Conservation (phyloP, 805 yeast species). For the Kazachstania bromeliacearum region DNA sequence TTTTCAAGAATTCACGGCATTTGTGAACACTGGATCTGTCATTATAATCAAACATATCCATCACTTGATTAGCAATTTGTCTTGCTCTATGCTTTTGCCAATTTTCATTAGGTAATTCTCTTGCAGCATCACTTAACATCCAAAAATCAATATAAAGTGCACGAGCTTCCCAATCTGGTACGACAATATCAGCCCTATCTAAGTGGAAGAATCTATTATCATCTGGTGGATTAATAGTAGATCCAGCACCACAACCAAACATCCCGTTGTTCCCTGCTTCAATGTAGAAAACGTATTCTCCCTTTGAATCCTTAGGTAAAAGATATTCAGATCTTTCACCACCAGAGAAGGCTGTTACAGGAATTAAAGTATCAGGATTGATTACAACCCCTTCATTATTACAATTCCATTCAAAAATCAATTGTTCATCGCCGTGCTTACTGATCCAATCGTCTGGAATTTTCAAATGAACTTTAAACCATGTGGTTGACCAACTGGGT, state of each 20-base stretch:
- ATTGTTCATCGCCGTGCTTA: conserved; percentile 33
- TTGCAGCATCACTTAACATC: conserved; percentile 84
- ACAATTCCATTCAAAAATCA: conserved; percentile 76
- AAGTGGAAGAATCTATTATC: conserved; percentile 64
- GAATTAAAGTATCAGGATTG: conserved; percentile 43
- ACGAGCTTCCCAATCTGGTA: conserved; percentile 74
- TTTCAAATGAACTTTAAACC: conserved; percentile 68
- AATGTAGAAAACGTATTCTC: conserved; percentile 58
- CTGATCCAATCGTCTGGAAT: conserved; percentile 47
- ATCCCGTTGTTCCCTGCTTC: conserved; percentile 93
- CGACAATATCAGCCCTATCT: conserved; percentile 62
- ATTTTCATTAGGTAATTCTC: conserved; percentile 64
- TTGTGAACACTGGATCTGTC: conserved; percentile 47
- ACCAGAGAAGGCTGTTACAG: conserved; percentile 83
- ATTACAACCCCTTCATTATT: conserved; percentile 80
- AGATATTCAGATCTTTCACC: conserved; percentile 70
- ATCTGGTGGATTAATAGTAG: conserved; percentile 57
- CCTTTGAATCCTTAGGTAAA: conserved; percentile 45
- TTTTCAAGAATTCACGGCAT: conserved; percentile 60
- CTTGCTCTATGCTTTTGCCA: conserved; percentile 84
- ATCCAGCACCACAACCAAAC: conserved; percentile 68
- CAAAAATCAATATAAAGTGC: conserved; percentile 72
- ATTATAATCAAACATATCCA: conserved; percentile 71
- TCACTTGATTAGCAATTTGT: conserved; percentile 67
- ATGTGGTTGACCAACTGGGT: conserved; percentile 94